Evolutionary conservation across 805 yeast species (phyloP), one percentile per base, ranked within the genome.

Genomic region (Candida easanensis): DNA sequence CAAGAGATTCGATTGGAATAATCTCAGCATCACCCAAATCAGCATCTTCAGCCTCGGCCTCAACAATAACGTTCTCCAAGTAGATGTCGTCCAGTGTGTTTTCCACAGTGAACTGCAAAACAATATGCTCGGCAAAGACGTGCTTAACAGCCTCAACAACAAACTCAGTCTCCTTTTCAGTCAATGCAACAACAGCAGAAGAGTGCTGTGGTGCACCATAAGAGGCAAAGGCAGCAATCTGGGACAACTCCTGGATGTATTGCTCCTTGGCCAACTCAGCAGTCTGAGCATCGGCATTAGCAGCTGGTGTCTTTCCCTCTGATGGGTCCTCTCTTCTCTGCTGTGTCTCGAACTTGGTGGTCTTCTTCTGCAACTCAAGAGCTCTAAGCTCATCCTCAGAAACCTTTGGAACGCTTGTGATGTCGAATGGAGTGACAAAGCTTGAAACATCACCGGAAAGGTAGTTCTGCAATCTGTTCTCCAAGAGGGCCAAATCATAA

Each of bases 161-260:
- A 63, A 89, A 88, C 67, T 93, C 99, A 48, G 95, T 88, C 63
- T 90, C 98, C 46, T 77, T 74, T 63, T 93, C 99, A 18, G 98
- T 90, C 57, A 91, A 77, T 52, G 83, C 79, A 43, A 79, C 70
- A 27, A 71, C 64, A 28, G 68, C 60, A 2, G 95, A 81, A 8
- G 90, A 77, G 66, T 84, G 88, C 48, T 89, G 70, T 49, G 89
- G 72, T 28, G 75, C 64, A 49, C 98, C 98, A 59, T 82, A 88
- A 3, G 68, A 69, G 16, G 79, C 73, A 56, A 90, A 74, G 60
- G 88, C 93, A 19, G 88, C 83, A 47, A 89, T 77, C 19, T 78
- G 71, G 5, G 81, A 65, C 56, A 91, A 72, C 58, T 79, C 90
- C 48, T 80, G 80, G 10, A 84, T 76, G 59, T 80, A 85, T 59